These are phyloP conservation scores for Fraxinus albicans DNA, from an alignment of 305 asterid genomes.

Conservation along the genomic window DNA sequence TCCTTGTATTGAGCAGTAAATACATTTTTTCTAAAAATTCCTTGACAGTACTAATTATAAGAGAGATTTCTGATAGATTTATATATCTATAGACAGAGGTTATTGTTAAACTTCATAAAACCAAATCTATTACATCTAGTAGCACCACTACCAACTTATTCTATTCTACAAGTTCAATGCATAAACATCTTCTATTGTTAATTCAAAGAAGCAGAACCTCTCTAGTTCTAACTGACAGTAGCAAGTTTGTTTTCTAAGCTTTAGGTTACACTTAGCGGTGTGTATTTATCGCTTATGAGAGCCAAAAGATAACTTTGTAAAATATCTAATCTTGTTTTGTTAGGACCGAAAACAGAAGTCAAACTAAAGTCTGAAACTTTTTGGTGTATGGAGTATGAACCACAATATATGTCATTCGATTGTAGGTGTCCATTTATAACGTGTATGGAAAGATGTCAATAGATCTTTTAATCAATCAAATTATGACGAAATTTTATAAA, in stretches of 20 bases:
- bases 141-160: not conserved
- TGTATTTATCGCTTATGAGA: not conserved
- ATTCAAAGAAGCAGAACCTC: not conserved
- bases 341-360: not conserved
- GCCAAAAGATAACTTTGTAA: not conserved
- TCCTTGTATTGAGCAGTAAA: not conserved
- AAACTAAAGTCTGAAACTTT: not conserved
- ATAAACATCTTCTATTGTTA: not conserved
- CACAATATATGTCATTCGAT: not conserved
- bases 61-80: not conserved
- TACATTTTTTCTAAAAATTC: not conserved
- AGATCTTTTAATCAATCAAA: not conserved
- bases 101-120: not conserved
- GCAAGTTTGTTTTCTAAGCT: not conserved
- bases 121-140: not conserved
- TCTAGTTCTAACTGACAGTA: not conserved
- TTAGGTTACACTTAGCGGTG: not conserved
- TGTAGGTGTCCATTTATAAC: not conserved
- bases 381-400: not conserved
- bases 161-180: not conserved
- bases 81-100: not conserved
- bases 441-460: not conserved
- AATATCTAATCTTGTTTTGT: not conserved
- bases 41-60: not conserved
- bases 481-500: not conserved